Percentiles rank a stretch among this genome's conserved stretches.
These are phyloP conservation scores for Lentinula lateritia DNA, from an alignment of 768 basidiomycete genomes.

Conservation along the genomic window DNA sequence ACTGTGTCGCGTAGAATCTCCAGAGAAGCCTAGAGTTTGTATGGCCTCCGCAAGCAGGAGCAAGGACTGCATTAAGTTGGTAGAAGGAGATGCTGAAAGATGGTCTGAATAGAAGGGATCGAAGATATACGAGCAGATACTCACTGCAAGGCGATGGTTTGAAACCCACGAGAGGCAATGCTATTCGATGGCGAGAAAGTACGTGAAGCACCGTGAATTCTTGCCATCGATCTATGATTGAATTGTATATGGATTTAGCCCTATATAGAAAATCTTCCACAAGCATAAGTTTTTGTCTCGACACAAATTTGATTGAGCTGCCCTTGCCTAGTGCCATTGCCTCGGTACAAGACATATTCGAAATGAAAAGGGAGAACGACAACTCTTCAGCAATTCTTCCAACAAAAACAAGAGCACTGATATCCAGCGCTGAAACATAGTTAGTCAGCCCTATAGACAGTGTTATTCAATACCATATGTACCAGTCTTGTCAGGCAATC, in stretches of 20 bases:
- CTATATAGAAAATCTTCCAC: constrained; percentile 44
- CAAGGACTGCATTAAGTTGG: constrained; percentile 46
- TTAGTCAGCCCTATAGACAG: background rate
- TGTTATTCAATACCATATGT: constrained; percentile 8
- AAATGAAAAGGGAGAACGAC: constrained; percentile 36
- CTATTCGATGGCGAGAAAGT: constrained; percentile 21
- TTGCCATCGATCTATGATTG: constrained; percentile 51
- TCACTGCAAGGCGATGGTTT: constrained; percentile 19
- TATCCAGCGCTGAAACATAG: constrained; percentile 15
- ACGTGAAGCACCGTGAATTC: constrained; percentile 31
- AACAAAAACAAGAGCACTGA: constrained; percentile 39
- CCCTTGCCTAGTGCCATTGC: constrained; percentile 30
- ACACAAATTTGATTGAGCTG: background rate
- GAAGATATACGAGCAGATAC: background rate
- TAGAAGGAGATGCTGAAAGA: constrained; percentile 41
- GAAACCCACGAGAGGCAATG: constrained; percentile 10
- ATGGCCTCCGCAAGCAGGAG: constrained; percentile 47
- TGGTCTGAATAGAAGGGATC: background rate
- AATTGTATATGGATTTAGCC: constrained; percentile 34
- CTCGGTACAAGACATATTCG: constrained; percentile 36
- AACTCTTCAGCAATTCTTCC: constrained; percentile 46
- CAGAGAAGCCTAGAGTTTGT: constrained; percentile 48
- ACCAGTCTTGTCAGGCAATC: constrained; percentile 29
- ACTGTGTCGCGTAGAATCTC: constrained; percentile 27
- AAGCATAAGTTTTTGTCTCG: background rate